Evolutionary conservation across 169 alveolate species (phyloP).

Genomic region (Plasmodium inui): DNA sequence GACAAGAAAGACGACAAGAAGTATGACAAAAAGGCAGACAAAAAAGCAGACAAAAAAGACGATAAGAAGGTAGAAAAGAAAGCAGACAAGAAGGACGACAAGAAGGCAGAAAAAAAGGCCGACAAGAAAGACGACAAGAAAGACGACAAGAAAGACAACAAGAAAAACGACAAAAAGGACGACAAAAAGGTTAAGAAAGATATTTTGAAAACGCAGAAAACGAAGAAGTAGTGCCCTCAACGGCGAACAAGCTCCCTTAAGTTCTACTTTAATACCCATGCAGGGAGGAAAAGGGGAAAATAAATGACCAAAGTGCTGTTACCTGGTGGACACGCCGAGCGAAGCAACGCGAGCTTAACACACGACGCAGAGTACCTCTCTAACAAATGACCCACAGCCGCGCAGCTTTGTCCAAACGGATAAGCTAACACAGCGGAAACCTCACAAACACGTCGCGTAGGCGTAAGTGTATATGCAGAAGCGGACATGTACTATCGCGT

Average conservation of each 20-base stretch:
- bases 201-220: conserved; percentile 8
- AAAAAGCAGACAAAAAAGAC: conserved; percentile 11
- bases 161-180: neutral
- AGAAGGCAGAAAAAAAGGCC: conserved; percentile 8
- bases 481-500: neutral
- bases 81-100: conserved; percentile 7
- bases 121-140: conserved; percentile 27
- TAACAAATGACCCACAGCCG: neutral
- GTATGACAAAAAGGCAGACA: conserved; percentile 17
- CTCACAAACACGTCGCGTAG: neutral
- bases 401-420: neutral
- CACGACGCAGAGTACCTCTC: neutral
- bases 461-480: neutral
- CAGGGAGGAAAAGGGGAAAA: neutral
- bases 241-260: neutral
- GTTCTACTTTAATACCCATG: neutral
- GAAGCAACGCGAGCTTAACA: no score
- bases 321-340: neutral
- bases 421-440: neutral
- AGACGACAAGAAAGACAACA: neutral
- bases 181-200: conserved; percentile 7
- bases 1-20: conserved; percentile 13
- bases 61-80: conserved; percentile 10
- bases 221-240: conserved; percentile 2
- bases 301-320: neutral